Conservation (phyloP, 1,284 basidiomycete species). For the Melanopsichium pennsylvanicum region DNA sequence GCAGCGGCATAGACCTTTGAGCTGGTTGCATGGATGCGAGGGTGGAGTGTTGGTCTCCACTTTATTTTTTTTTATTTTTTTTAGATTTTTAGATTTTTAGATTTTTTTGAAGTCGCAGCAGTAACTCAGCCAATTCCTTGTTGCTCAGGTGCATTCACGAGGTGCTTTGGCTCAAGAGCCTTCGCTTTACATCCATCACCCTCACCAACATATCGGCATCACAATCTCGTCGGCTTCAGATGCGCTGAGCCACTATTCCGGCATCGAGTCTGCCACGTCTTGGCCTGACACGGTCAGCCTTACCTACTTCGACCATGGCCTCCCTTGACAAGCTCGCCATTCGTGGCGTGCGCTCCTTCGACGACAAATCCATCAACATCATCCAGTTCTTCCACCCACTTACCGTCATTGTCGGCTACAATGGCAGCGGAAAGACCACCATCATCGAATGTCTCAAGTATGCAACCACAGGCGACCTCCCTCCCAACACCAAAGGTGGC, state of each 20-base stretch:
- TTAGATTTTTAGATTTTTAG: too few relatives aligned
- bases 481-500: slow-evolving; percentile 95
- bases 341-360: slow-evolving; percentile 67
- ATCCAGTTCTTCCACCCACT: slow-evolving; percentile 98
- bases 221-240: too few relatives aligned
- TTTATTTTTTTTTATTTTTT: too few relatives aligned
- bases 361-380: slow-evolving; percentile 88
- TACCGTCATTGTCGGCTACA: slow-evolving; percentile 98
- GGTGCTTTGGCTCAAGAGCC: too few relatives aligned
- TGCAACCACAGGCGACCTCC: slow-evolving; percentile 95
- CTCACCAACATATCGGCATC: too few relatives aligned
- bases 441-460: slow-evolving; percentile 99
- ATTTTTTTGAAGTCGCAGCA: too few relatives aligned
- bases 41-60: slow-evolving; percentile 29
- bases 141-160: too few relatives aligned
- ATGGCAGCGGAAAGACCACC: slow-evolving; percentile 98
- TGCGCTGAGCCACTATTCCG: too few relatives aligned
- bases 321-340: slow-evolving; percentile 65
- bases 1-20: slow-evolving; percentile 10
- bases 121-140: too few relatives aligned
- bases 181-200: too few relatives aligned
- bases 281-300: not conserved
- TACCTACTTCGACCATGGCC: slow-evolving; percentile 38
- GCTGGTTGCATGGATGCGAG: too few relatives aligned
- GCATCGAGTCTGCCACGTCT: not conserved